A percentile compares a stretch with the other conserved stretches of the same genome.
Evolutionary conservation across 192 early-diverging fungal genomes (phyloP).

Genomic region (Podochytrium sp.): DNA sequence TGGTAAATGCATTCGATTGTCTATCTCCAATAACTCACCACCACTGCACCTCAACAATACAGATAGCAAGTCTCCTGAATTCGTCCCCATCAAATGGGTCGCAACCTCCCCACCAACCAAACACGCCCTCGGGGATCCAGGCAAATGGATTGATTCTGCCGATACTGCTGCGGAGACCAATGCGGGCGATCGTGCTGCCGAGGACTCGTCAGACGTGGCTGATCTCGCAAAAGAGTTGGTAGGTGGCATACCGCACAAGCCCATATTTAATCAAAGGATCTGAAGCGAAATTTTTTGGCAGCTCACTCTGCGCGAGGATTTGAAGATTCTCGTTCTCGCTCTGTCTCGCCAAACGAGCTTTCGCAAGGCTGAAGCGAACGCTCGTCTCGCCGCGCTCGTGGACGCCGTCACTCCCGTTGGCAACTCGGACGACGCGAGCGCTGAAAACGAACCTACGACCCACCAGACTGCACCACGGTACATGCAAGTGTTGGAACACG

Average conservation of each 20-base stretch:
- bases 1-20: no score
- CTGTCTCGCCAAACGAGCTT: not conserved
- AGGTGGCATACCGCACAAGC: not conserved
- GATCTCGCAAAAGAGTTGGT: slow-evolving; percentile 7
- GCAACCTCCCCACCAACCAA: not conserved
- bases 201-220: not conserved
- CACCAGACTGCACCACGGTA: slow-evolving; percentile 1
- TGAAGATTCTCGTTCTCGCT: slow-evolving; percentile 5
- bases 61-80: no score
- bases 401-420: not conserved
- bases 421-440: not conserved
- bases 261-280: not conserved
- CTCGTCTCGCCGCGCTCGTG: not conserved
- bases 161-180: not conserved
- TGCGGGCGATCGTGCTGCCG: not conserved
- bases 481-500: not conserved
- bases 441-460: not conserved
- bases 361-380: not conserved
- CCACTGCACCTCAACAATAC: no score
- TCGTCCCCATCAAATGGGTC: not conserved
- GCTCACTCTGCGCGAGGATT: not conserved
- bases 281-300: not conserved
- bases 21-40: no score
- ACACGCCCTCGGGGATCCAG: not conserved
- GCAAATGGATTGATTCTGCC: not conserved